These are phyloP conservation scores for Trichothecium sympodiale DNA, from an alignment of 2,329 filamentous ascomycete species.

Conservation along the genomic window DNA sequence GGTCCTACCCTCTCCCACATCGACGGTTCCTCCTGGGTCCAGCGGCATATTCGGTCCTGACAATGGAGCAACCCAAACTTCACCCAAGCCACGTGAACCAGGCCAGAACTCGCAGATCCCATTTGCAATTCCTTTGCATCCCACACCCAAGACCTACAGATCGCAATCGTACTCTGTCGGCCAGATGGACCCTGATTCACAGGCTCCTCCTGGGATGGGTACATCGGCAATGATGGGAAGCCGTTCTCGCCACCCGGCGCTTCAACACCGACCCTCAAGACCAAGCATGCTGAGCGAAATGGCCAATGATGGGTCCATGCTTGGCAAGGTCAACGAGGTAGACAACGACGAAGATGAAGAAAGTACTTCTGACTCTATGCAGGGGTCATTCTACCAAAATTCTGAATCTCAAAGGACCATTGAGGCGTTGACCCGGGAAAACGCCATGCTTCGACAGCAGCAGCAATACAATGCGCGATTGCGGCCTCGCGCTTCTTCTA, in stretches of 20 bases:
- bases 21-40: conserved; percentile 36
- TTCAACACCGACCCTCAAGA: conserved; percentile 73
- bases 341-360: conserved; percentile 51
- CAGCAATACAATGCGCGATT: conserved; percentile 39
- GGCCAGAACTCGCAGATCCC: conserved; percentile 58
- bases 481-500: conserved; percentile 46
- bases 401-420: conserved; percentile 48
- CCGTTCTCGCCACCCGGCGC: conserved; percentile 50
- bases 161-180: conserved; percentile 96
- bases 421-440: conserved; percentile 51
- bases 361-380: conserved; percentile 37
- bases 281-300: conserved; percentile 67
- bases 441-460: conserved; percentile 49
- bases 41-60: conserved; percentile 40
- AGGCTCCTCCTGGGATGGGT: conserved; percentile 27
- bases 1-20: conserved; percentile 65
- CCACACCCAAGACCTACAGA: conserved; percentile 83
- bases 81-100: conserved; percentile 39
- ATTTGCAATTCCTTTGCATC: conserved; percentile 78
- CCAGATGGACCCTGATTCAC: conserved; percentile 62
- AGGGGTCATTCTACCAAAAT: conserved; percentile 40
- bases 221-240: conserved; percentile 35
- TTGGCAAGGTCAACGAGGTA: conserved; percentile 60
- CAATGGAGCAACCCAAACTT: conserved; percentile 32
- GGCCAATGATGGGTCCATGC: conserved; percentile 49